Percentiles rank a stretch among this genome's conserved stretches.
These are phyloP conservation scores for Fusarium tupiense DNA, from an alignment of 2,329 filamentous ascomycete genomes.

Conservation along the genomic window DNA sequence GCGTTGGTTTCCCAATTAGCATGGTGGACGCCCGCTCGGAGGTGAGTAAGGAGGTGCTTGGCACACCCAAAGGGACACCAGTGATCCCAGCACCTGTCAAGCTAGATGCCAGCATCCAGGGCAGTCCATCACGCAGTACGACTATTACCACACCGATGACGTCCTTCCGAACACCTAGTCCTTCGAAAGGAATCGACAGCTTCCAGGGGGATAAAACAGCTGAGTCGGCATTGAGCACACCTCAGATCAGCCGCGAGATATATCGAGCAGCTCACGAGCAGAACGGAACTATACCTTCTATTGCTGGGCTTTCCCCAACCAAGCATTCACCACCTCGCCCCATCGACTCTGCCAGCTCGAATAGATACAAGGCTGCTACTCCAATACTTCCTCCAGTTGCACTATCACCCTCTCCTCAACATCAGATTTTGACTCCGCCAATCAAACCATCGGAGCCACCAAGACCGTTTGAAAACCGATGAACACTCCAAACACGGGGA, in stretches of 20 bases:
- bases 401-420: constrained; percentile 66
- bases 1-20: constrained; percentile 4
- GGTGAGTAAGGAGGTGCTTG: constrained; percentile 10
- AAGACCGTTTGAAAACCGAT: constrained; percentile 33
- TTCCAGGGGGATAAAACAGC: constrained; percentile 37
- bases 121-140: constrained; percentile 11
- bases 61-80: constrained; percentile 22
- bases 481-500: constrained; percentile 7
- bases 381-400: constrained; percentile 66
- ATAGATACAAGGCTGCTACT: constrained; percentile 49
- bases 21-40: neutral
- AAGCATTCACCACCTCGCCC: constrained; percentile 61
- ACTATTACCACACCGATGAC: constrained; percentile 29
- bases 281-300: constrained; percentile 53
- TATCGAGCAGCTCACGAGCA: constrained; percentile 40
- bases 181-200: constrained; percentile 38
- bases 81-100: constrained; percentile 40
- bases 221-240: constrained; percentile 42
- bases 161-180: constrained; percentile 37
- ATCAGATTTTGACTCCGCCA: constrained; percentile 68
- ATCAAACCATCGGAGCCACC: constrained; percentile 57
- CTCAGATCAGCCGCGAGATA: constrained; percentile 43
- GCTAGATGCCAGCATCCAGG: constrained; percentile 29
- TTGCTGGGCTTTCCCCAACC: constrained; percentile 61
- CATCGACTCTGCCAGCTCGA: constrained; percentile 41